Evolutionary conservation across 257 asterid species (phyloP), one percentile per base, ranked within the genome.

Genomic region (Gardenia jasminoides): DNA sequence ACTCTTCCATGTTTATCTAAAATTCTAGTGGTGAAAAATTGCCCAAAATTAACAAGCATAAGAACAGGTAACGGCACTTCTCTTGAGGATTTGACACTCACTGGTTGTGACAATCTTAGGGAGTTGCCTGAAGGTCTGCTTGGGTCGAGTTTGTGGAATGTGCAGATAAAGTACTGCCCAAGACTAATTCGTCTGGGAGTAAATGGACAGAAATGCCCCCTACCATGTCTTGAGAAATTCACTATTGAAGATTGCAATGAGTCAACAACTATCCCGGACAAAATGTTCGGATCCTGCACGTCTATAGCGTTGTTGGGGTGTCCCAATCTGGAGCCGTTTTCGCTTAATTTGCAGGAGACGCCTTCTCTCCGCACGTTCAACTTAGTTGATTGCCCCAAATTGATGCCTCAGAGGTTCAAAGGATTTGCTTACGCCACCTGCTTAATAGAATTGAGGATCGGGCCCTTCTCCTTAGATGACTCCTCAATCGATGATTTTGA

Each of bases 1-100:
- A n/a, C n/a, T 20, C 61, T 77, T 72, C 90, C 87, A 10, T 6
- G 28, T 22, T n/a, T 24, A 2, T 47, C 15, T 47, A 8, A 13
- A 47, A 13, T 2, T 9, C 13, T 47, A 47, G 15, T 9, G 2
- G 11, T 47, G 52, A 9, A 9, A 15, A 9, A 13, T 47, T 47
- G 11, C 52, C 1, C 13, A 7, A 47, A 47, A 9, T 15, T 9
- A 47, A 47, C 52, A 47, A 47, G 52, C 4, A 36, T 36, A 36
- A 36, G 4, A 47, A 9, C 3, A 15, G 13, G 16, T 47, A 9
- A 13, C 52, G 15, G 52, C 15, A 1, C 52, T 47, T 47, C 52
- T 47, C 15, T 47, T 47, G 52, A 47, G 52, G 3, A 13, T 47
- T 47, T 47, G 52, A 47, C 0, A 0, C 13, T 47, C 15, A 0